These are phyloP conservation scores for Solanum pinnatisectum DNA, from an alignment of 257 asterid species.

Conservation along the genomic window DNA sequence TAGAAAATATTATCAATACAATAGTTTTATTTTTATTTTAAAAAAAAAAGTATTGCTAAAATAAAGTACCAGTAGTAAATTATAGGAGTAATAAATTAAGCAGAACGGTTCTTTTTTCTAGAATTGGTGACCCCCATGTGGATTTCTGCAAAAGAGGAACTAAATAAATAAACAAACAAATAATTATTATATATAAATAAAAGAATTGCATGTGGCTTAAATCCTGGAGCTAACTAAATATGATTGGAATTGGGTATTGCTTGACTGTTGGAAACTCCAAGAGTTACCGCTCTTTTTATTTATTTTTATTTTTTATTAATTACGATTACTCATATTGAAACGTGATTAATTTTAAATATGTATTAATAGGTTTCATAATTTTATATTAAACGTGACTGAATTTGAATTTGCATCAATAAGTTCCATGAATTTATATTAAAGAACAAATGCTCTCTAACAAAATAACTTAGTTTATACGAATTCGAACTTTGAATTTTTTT, in stretches of 20 bases:
- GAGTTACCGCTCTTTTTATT: neutral
- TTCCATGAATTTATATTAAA: neutral
- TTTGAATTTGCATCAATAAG: neutral
- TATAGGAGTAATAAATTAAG: neutral
- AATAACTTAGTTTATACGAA: neutral
- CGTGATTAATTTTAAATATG: neutral
- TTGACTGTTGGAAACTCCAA: neutral
- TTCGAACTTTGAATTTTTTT: neutral
- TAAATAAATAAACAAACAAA: neutral
- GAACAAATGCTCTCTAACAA: neutral
- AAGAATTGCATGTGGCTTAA: neutral
- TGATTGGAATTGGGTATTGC: neutral
- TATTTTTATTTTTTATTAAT: neutral
- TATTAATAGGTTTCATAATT: fast-evolving
- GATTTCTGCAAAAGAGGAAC: neutral
- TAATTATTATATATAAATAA: neutral
- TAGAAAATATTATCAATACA: neutral
- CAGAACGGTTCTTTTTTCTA: neutral
- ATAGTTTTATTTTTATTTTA: too few relatives aligned
- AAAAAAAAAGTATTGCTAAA: too few relatives aligned
- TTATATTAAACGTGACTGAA: neutral
- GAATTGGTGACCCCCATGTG: neutral
- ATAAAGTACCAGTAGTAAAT: neutral
- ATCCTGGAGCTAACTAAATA: neutral
- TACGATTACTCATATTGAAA: fast-evolving